These are phyloP conservation scores for Cercospora sesami DNA, from an alignment of 2,329 filamentous ascomycete species.

Conservation along the genomic window DNA sequence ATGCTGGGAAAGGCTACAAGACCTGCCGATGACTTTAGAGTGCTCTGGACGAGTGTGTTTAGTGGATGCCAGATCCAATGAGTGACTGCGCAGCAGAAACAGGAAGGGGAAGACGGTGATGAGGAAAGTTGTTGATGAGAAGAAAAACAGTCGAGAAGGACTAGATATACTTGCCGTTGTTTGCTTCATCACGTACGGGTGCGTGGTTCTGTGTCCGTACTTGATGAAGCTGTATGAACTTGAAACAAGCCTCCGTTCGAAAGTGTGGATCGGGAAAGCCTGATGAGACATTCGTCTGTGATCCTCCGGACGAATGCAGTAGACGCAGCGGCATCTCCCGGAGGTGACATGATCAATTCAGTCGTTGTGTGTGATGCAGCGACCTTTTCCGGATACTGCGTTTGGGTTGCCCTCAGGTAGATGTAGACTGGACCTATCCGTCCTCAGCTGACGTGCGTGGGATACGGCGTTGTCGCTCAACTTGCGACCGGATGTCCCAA, in stretches of 20 bases:
- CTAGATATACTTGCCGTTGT: not conserved
- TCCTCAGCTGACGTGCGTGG: not conserved
- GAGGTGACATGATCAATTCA: not conserved
- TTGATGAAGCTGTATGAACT: conserved; percentile 3
- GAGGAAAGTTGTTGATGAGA: not conserved
- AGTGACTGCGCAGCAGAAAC: conserved; percentile 9
- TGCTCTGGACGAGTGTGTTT: conserved; percentile 12
- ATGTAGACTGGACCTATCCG: not conserved
- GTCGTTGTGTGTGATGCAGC: not conserved
- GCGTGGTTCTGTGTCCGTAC: not conserved
- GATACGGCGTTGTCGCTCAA: not conserved
- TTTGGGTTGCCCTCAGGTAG: not conserved
- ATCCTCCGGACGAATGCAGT: not conserved
- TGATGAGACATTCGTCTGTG: not conserved
- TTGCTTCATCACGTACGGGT: not conserved
- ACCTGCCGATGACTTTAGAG: not conserved
- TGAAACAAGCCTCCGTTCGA: conserved; percentile 13
- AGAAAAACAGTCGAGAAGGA: not conserved
- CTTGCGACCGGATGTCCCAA: not conserved
- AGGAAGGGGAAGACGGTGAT: not conserved
- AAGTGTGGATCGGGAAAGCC: not conserved
- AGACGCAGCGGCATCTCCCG: not conserved
- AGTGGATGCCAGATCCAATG: conserved; percentile 18
- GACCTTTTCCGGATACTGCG: not conserved
- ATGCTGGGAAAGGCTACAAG: not conserved